Percentiles rank a stretch among this genome's conserved stretches.
phyloP scores from a whole-genome alignment of 2,329 filamentous ascomycete species.

The Diaporthe sp. region DNA sequence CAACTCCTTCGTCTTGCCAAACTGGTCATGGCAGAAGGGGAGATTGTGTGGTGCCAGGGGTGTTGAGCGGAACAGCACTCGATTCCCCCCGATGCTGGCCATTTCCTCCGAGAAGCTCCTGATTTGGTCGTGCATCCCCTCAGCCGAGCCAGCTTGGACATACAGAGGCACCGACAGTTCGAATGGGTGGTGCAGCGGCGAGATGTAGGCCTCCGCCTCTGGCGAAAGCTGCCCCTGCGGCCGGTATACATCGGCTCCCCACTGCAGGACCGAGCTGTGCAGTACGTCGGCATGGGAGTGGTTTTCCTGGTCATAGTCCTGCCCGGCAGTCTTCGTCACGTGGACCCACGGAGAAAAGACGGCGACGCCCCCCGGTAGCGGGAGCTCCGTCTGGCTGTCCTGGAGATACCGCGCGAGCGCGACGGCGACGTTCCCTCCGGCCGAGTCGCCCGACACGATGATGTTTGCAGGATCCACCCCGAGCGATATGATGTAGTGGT shows the following conservation, averaged over 20 bases:
- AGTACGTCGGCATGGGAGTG: slow-evolving; percentile 41
- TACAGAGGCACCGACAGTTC: slow-evolving; percentile 43
- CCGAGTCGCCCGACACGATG: slow-evolving; percentile 40
- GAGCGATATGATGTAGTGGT: slow-evolving; percentile 38
- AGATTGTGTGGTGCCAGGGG: slow-evolving; percentile 10
- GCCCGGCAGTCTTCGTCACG: slow-evolving; percentile 15
- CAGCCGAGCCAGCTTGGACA: slow-evolving; percentile 42
- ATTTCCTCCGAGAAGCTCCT: slow-evolving; percentile 44
- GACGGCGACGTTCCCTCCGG: slow-evolving; percentile 44
- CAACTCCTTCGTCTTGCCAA: slow-evolving; percentile 5
- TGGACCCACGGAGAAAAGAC: slow-evolving; percentile 27
- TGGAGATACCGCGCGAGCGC: slow-evolving; percentile 43
- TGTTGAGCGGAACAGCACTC: slow-evolving; percentile 26
- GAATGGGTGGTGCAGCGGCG: slow-evolving; percentile 46
- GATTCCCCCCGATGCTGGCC: slow-evolving; percentile 28
- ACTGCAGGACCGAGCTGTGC: slow-evolving; percentile 43
- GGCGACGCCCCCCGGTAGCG: slow-evolving; percentile 7
- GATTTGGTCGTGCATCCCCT: slow-evolving; percentile 43
- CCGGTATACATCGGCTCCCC: slow-evolving; percentile 44
- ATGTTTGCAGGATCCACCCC: slow-evolving; percentile 20
- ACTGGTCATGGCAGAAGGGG: slow-evolving; percentile 15
- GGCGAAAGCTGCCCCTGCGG: slow-evolving; percentile 35
- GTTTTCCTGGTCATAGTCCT: slow-evolving; percentile 16
- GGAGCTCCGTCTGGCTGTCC: slow-evolving; percentile 35
- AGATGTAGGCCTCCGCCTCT: slow-evolving; percentile 43